Evolutionary conservation across 441 rosid species (phyloP), one percentile per base, ranked within the genome.

Genomic region (Brassica hybrid): DNA sequence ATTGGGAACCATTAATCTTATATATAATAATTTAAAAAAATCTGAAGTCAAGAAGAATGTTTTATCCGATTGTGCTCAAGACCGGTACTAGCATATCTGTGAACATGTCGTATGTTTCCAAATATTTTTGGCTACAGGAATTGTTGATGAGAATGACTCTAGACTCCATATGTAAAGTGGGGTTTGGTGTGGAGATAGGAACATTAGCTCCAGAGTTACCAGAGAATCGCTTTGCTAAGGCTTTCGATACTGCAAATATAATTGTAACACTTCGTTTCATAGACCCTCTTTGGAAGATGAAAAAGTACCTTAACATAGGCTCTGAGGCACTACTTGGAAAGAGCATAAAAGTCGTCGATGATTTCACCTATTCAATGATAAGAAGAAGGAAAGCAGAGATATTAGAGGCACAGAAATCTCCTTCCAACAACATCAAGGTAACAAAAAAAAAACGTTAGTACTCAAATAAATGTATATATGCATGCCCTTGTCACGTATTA

Each of bases 121-220:
- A 0, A 38, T 12, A 6, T 52, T 43, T 54, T 72, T 84, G 43
- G 25, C 61, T 43, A 0, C n/a, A 95, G 98, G 97, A 91, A 57
- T 64, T 93, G 75, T 74, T 93, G 77, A 91, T 90, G 98, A 88
- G 98, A 85, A 88, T 95, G 99, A 93, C 99, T 7, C 73, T 89
- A 76, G 99, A 91, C 82, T 95, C 98, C 16, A 95, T 93, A 77
- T 95, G 98, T 83, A 93, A 91, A 75, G 98, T 95, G 54, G 99
- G 99, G 56, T 95, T 93, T 81, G 98, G 99, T 43, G 99, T 91
- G 16, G 95, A 95, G 76, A 89, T 90, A 65, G 98, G 99, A 72
- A 88, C 98, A 25, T 63, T 93, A 76, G 90, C 92, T 74, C 91
- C 92, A 30, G 81, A 81, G 73, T 77, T 91, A 69, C 95, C 97